Base-by-base conservation (phyloP, 169 alveolate species). In the Pseudocohnilembus persalinus region DNA sequence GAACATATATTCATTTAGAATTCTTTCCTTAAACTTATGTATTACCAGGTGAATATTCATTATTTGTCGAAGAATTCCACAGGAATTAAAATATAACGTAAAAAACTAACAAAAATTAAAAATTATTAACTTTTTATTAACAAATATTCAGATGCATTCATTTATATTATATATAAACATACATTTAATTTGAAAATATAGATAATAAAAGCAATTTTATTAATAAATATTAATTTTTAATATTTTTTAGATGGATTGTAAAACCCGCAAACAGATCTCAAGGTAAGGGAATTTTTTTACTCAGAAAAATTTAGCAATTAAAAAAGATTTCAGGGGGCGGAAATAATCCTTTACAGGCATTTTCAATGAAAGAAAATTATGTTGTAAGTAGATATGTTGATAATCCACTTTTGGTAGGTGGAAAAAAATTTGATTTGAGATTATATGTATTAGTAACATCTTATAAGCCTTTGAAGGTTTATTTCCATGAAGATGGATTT, bases 21-120 rank as follows among this genome's bases (percentile, higher is more conserved):
- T 92, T 96, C 35, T 76, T 96, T 15, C 98, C 98, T 1, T 75
- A 84, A 35, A 95, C 97, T 16, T 96, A 87, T 83, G 90, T 90
- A 1, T 89, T 96, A 0, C 98, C 98, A 29, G 96, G 96, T 35
- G 98, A 96, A 75, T 91, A 93, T 81, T 88, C 97, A 0, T 35
- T 96, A 16, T 96, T 96, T 88, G 97, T 92, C 1, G 98, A 96
- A 90, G 98, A 96, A 85, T 96, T 96, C 78, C 90, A 94, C 78
- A 88, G 94, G 74, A 91, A 93, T 81, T 96, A 96, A 35, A 94
- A 96, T 89, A 79, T 92, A 11, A 92, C 93, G 68, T 49, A 49
- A 49, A 11, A 11, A 11, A 11, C 4, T 49, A 11, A 11, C 20
- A 11, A 49, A 49, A 49, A 49, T 49, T n/a, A n/a, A n/a, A n/a